Percentiles rank a stretch among this genome's conserved stretches.
These are phyloP conservation scores for Paragyromitra xinjiangensis DNA, from an alignment of 495 filamentous ascomycete genomes.

Conservation along the genomic window DNA sequence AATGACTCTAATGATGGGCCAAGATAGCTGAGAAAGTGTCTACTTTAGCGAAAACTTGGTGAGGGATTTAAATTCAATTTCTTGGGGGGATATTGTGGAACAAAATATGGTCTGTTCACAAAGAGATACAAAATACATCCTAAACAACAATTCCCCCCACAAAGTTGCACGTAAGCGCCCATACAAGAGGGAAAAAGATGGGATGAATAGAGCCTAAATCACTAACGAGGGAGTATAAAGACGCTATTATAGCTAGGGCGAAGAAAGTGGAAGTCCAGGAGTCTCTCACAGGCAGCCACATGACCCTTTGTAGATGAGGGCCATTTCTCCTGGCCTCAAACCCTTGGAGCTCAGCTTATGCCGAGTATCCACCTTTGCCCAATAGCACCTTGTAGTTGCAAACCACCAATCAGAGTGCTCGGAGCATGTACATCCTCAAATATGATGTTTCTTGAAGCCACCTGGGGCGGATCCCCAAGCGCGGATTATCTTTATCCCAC, in stretches of 20 bases:
- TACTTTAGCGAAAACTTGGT: neutral
- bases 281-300: slow-evolving; percentile 27
- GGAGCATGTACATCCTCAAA: slow-evolving; percentile 25
- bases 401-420: slow-evolving; percentile 34
- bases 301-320: slow-evolving; percentile 28
- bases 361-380: slow-evolving; percentile 10
- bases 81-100: slow-evolving; percentile 7
- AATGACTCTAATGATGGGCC: neutral
- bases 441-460: slow-evolving; percentile 5
- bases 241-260: slow-evolving; percentile 11
- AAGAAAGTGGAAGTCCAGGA: slow-evolving; percentile 14
- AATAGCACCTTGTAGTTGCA: slow-evolving; percentile 9
- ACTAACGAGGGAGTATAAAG: neutral
- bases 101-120: slow-evolving; percentile 22
- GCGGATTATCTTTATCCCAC: slow-evolving; percentile 28
- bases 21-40: neutral
- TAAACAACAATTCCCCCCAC: slow-evolving; percentile 4
- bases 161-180: slow-evolving; percentile 17
- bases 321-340: slow-evolving; percentile 4
- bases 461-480: slow-evolving; percentile 7
- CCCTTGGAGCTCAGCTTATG: slow-evolving; percentile 26
- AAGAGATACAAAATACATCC: slow-evolving; percentile 16
- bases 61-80: slow-evolving; percentile 30
- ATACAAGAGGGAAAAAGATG: neutral
- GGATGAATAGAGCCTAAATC: neutral